Percentiles rank a stretch among this genome's conserved stretches.
Evolutionary conservation across 768 basidiomycete species (phyloP).

Genomic region (Clitopilus passeckerianus): DNA sequence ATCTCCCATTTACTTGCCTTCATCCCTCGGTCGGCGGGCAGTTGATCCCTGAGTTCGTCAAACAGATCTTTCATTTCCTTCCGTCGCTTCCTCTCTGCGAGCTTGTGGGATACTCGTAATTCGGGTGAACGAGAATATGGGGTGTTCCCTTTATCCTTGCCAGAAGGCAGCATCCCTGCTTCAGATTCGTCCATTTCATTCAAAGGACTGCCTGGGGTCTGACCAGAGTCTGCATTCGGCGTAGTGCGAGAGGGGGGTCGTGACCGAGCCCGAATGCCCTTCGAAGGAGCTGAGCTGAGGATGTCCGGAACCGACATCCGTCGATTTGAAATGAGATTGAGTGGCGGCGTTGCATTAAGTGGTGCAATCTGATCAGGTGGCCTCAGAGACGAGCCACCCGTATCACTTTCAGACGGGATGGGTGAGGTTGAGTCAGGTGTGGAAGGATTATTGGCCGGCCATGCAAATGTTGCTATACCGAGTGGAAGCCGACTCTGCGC

Average conservation of each 20-base stretch:
- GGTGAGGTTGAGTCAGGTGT: slow-evolving; percentile 28
- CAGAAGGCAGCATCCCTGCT: slow-evolving; percentile 27
- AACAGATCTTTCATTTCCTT: slow-evolving; percentile 99
- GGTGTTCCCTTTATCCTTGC: slow-evolving; percentile 39
- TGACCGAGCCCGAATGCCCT: slow-evolving; percentile 61
- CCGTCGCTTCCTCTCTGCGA: slow-evolving; percentile 93
- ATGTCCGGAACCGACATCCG: slow-evolving; percentile 74
- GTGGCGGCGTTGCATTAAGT: slow-evolving; percentile 52
- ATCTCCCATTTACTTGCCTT: slow-evolving; percentile 99
- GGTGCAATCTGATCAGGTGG: slow-evolving; percentile 44
- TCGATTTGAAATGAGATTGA: slow-evolving; percentile 58
- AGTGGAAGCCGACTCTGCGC: slow-evolving; percentile 36
- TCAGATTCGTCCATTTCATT: slow-evolving; percentile 41
- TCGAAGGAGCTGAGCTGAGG: slow-evolving; percentile 34
- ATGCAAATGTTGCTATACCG: slow-evolving; percentile 67
- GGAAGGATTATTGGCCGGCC: slow-evolving; percentile 47
- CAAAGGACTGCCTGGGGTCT: slow-evolving; percentile 33
- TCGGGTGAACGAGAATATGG: slow-evolving; percentile 97
- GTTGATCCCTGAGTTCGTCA: slow-evolving; percentile 89
- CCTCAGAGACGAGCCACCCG: slow-evolving; percentile 34
- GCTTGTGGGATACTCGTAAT: slow-evolving; percentile 90
- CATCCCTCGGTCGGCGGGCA: slow-evolving; percentile 90
- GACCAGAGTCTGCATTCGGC: slow-evolving; percentile 32
- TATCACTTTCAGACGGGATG: slow-evolving; percentile 41
- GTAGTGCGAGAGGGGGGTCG: slow-evolving; percentile 66